These are phyloP conservation scores for Lomentospora prolificans DNA, from an alignment of 2,329 filamentous ascomycete genomes.

Conservation along the genomic window DNA sequence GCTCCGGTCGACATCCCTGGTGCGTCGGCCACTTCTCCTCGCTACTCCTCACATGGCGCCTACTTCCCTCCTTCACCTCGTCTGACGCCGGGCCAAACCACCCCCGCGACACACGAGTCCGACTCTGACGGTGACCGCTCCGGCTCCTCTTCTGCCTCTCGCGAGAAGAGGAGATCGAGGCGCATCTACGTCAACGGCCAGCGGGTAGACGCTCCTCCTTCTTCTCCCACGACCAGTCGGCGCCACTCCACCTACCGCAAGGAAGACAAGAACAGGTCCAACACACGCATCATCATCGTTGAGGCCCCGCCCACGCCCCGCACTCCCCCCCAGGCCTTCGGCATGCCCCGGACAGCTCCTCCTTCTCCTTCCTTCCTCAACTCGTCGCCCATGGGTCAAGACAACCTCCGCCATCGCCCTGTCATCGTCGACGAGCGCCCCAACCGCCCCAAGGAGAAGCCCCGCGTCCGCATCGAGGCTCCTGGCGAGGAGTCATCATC, in stretches of 20 bases:
- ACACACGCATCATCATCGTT: constrained; percentile 34
- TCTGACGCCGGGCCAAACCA: neutral
- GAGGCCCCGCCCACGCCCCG: constrained; percentile 34
- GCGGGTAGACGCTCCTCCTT: neutral
- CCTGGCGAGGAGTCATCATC: constrained; percentile 11
- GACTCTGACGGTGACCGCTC: constrained; percentile 2
- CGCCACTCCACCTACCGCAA: neutral
- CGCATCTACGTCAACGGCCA: constrained; percentile 1
- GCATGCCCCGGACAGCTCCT: constrained; percentile 29
- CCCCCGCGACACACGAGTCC: neutral
- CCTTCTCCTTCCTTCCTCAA: constrained; percentile 23
- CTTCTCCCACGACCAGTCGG: neutral
- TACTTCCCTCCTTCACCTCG: constrained; percentile 22
- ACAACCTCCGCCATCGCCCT: constrained; percentile 20
- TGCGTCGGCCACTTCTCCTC: constrained; percentile 27
- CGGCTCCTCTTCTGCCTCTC: neutral
- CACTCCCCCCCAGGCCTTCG: constrained; percentile 33
- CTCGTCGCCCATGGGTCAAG: constrained; percentile 17
- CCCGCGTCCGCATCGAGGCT: constrained; percentile 27
- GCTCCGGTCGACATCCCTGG: constrained; percentile 27
- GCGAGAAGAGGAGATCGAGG: neutral
- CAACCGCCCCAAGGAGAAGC: constrained; percentile 9
- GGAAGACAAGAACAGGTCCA: constrained; percentile 14
- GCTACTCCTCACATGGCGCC: constrained; percentile 23
- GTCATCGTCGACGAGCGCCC: constrained; percentile 29